Conservation (phyloP, 1,284 basidiomycete species). For the Leccinum subspadiceum region DNA sequence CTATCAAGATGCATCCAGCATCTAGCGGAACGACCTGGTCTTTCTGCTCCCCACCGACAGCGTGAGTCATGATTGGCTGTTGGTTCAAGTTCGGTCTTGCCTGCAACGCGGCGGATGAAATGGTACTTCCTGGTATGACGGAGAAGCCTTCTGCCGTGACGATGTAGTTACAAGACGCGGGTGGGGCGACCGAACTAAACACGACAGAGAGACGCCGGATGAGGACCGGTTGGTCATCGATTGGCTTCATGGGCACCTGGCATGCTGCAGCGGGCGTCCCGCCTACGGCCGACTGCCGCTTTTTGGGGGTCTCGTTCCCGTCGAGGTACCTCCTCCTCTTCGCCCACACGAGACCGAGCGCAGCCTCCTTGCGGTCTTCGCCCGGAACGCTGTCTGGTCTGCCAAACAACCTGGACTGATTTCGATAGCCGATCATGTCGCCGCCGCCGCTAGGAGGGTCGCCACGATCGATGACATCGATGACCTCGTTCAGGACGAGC, state of each 20-base stretch:
- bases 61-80: neutral
- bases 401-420: slow-evolving; percentile 77
- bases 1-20: slow-evolving; percentile 35
- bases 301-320: slow-evolving; percentile 25
- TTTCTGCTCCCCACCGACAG: neutral
- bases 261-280: neutral
- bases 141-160: slow-evolving; percentile 61
- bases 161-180: slow-evolving; percentile 69
- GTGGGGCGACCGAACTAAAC: slow-evolving; percentile 65
- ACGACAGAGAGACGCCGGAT: slow-evolving; percentile 69
- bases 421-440: slow-evolving; percentile 49
- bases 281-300: slow-evolving; percentile 7
- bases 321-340: slow-evolving; percentile 60
- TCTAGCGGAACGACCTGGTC: slow-evolving; percentile 39
- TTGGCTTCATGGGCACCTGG: slow-evolving; percentile 3
- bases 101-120: slow-evolving; percentile 6
- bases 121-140: slow-evolving; percentile 29
- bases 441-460: slow-evolving; percentile 13
- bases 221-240: slow-evolving; percentile 41
- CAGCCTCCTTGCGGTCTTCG: slow-evolving; percentile 72
- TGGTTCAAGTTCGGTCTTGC: neutral
- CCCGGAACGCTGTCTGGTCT: slow-evolving; percentile 55
- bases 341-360: slow-evolving; percentile 86
- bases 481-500: slow-evolving; percentile 83
- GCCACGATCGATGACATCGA: slow-evolving; percentile 62